These are phyloP conservation scores for Spinacia oleracea DNA, from an alignment of 179 eudicot genomes.

Conservation along the genomic window DNA sequence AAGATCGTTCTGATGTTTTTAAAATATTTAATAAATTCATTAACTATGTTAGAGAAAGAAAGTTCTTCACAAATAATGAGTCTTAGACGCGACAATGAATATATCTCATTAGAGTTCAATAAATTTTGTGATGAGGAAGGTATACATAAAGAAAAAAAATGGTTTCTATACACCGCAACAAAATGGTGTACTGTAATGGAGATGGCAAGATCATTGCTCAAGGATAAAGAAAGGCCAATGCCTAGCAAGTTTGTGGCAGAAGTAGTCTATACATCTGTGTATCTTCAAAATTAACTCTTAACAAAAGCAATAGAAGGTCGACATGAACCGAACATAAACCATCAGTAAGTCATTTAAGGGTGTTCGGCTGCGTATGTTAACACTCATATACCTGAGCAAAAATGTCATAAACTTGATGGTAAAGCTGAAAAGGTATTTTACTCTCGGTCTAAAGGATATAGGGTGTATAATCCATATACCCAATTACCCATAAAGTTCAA, in stretches of 20 bases:
- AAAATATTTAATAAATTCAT: neutral
- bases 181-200: neutral
- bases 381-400: neutral
- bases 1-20: neutral
- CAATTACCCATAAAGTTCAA: neutral
- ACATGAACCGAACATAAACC: neutral
- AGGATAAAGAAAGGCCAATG: neutral
- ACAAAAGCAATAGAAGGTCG: neutral
- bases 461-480: constrained; percentile 4
- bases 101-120: neutral
- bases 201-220: constrained; percentile 5
- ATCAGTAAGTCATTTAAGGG: neutral
- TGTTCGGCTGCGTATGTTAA: constrained; percentile 17
- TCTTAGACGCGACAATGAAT: neutral
- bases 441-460: constrained; percentile 1
- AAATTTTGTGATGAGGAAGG: neutral
- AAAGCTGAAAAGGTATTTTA: constrained; percentile 2
- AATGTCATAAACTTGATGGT: neutral
- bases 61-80: neutral
- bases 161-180: neutral
- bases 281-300: neutral
- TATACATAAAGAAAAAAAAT: neutral
- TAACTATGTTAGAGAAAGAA: neutral
- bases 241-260: neutral
- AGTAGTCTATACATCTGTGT: neutral